Percentiles rank a stretch among this genome's conserved stretches.
Evolutionary conservation across 345 rosid genomes (phyloP).

Genomic region (Aquilaria sinensis): DNA sequence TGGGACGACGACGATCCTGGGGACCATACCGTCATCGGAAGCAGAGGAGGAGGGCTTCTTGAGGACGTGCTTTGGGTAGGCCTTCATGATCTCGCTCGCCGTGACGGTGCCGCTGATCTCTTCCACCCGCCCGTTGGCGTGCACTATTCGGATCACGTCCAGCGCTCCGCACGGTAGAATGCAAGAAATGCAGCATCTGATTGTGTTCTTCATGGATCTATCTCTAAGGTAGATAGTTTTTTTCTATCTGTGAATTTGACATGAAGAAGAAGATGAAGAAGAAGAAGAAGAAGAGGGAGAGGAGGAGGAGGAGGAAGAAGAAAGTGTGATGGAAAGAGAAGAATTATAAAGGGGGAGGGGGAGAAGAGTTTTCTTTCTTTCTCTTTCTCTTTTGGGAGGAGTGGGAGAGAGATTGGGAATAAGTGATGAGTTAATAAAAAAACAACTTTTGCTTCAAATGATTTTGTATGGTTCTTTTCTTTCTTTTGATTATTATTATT

Average conservation of each 20-base stretch:
- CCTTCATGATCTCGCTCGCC: constrained; percentile 81
- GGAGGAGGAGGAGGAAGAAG: constrained; percentile 9
- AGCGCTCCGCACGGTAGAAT: constrained; percentile 95
- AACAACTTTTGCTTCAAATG: constrained; percentile 11
- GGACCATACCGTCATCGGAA: constrained; percentile 44
- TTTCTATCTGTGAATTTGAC: constrained; percentile 14
- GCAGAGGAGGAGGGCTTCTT: constrained; percentile 65
- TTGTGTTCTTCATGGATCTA: constrained; percentile 66
- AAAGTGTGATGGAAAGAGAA: constrained; percentile 13
- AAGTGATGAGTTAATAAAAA: constrained; percentile 18
- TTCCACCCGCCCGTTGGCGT: constrained; percentile 83
- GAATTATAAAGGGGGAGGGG: constrained; percentile 10
- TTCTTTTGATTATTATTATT: constrained; percentile 10
- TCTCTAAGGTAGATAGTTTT: not conserved
- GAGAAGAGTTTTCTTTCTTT: constrained; percentile 14
- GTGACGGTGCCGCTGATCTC: constrained; percentile 77
- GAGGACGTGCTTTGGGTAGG: constrained; percentile 78
- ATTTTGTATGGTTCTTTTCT: constrained; percentile 1
- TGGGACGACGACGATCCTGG: constrained; percentile 77
- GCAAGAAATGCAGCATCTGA: constrained; percentile 95
- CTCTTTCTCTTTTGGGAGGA: constrained; percentile 9
- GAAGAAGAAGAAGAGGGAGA: constrained; percentile 9
- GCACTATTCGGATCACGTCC: constrained; percentile 90
- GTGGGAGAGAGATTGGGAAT: constrained; percentile 21
- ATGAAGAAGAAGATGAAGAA: constrained; percentile 13